Evolutionary conservation across 202 grass and related monocot genomes (phyloP).

Genomic region (Schoenoplectus tabernaemontani): DNA sequence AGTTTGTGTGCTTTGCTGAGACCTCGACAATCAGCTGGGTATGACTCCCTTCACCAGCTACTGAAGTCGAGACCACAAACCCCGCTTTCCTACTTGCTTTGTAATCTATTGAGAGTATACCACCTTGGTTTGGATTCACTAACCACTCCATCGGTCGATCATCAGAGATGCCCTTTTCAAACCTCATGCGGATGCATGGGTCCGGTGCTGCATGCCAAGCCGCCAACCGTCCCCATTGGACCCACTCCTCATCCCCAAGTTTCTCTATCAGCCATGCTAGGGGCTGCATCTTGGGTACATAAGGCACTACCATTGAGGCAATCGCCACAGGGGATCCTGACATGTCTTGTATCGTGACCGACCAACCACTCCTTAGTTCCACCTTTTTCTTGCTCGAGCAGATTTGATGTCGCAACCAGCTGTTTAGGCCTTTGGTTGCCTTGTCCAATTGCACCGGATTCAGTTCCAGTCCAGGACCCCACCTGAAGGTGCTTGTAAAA

Average conservation of each 20-base stretch:
- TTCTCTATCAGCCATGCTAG: conserved; percentile 8
- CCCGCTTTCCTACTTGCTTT: background rate
- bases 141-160: background rate
- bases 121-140: conserved; percentile 2
- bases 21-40: background rate
- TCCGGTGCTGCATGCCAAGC: background rate
- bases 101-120: conserved; percentile 8
- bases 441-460: background rate
- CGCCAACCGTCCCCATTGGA: background rate
- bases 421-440: background rate
- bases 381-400: background rate
- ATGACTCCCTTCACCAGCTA: background rate
- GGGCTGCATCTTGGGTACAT: background rate
- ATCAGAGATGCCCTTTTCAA: background rate
- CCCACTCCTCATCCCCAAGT: background rate
- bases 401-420: background rate
- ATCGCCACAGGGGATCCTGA: background rate
- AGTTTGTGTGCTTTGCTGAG: background rate
- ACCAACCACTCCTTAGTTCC: conserved; percentile 13
- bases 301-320: conserved; percentile 6
- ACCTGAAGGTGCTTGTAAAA: conserved; percentile 15
- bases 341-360: background rate
- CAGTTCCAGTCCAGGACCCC: conserved; percentile 2
- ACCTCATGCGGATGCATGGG: background rate
- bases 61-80: background rate